Evolutionary conservation across 352 stramenopile species (phyloP).

Genomic region (Pythium pectinolyticum): DNA sequence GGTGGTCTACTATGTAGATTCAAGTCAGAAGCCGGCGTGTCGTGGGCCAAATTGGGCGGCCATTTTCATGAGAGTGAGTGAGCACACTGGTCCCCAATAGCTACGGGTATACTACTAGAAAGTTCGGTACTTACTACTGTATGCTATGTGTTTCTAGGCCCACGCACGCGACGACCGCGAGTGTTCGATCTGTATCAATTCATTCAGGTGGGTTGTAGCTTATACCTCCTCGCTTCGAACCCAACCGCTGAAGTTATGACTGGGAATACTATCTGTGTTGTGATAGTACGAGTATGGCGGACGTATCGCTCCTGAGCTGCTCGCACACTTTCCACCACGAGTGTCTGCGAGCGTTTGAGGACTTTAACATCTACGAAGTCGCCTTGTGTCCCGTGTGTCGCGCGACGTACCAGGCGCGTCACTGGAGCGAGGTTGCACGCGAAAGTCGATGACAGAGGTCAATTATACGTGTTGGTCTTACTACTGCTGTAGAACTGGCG

Average conservation of each 20-base stretch:
- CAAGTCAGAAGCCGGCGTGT: too few relatives aligned
- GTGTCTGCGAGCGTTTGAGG: slow-evolving; percentile 77
- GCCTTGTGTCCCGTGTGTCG: slow-evolving; percentile 78
- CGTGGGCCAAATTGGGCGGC: neutral
- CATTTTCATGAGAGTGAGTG: slow-evolving; percentile 4
- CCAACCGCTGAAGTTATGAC: neutral
- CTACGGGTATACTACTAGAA: neutral
- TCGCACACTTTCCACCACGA: slow-evolving; percentile 74
- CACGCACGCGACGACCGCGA: slow-evolving; percentile 49
- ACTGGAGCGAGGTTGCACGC: too few relatives aligned
- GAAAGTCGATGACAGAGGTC: too few relatives aligned
- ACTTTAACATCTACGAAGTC: slow-evolving; percentile 87
- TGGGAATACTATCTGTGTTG: neutral
- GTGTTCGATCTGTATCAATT: slow-evolving; percentile 83
- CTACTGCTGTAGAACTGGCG: too few relatives aligned
- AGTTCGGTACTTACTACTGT: neutral
- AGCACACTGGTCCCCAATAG: neutral
- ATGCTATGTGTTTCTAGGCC: slow-evolving; percentile 29
- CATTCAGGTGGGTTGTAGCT: slow-evolving; percentile 48
- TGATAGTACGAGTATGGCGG: slow-evolving; percentile 32
- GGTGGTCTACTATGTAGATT: slow-evolving; percentile 10
- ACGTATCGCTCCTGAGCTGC: slow-evolving; percentile 71
- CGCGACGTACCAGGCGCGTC: slow-evolving; percentile 38
- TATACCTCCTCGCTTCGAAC: neutral
- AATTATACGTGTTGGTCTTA: too few relatives aligned